Base-by-base conservation (phyloP, 225 moss, liverwort and hornwort species). In the Physcomitrellopsis africana region DNA sequence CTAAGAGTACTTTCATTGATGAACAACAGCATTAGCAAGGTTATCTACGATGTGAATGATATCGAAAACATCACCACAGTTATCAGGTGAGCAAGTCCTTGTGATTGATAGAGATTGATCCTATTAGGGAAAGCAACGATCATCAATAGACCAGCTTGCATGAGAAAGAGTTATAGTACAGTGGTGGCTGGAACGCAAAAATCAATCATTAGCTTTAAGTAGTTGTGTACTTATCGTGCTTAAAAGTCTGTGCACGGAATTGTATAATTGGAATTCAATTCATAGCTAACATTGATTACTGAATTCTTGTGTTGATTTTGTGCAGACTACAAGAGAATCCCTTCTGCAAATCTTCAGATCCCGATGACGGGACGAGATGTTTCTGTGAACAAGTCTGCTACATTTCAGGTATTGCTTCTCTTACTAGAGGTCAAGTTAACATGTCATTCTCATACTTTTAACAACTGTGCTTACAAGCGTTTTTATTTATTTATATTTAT, bases 281-380 rank as follows among this genome's bases (percentile, higher is more conserved):
- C 4, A 13, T 27, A 18, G 12, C 0, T 37, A 4, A 37, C 20
- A 45, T 64, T 22, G 0, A 18, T 27, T 11, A 26, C 18, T 19
- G 16, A 51, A 51, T 54, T 32, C n/a, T 41, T 37, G 44, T 67
- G 11, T 45, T 60, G 1, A 9, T 20, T 22, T 37, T 69, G 63
- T 13, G 5, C 69, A 69, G 74, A 59, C 41, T 80, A 58, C 49
- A 75, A 51, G 75, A 67, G 57, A 80, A 58, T 75, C 80, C 80
- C 9, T 80, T 69, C 23, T 75, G 75, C 51, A 7, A 44, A 2
- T 4, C 0, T 37, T 7, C 32, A 37, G 32, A 37, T 51, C 0
- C 26, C 11, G 41, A 65, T 80, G 64, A 58, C 1, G 64, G 57
- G 14, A 3, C 43, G 12, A 70, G 65, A 64, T 37, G 32, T 37